Evolutionary conservation across 169 alveolate species (phyloP).

Genomic region (Cryptosporidium ryanae): DNA sequence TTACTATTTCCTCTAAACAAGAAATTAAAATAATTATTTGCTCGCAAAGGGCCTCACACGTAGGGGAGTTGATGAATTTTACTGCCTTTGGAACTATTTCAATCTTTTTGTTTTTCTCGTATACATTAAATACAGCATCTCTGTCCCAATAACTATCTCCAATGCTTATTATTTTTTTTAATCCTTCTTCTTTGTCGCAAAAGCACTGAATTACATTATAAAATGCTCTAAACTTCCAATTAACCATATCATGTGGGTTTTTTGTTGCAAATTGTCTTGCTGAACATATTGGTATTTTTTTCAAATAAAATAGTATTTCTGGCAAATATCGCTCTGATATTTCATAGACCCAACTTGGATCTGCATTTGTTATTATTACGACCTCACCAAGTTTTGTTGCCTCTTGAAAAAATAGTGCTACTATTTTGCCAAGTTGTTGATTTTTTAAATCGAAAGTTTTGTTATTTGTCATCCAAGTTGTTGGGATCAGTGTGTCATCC

Average conservation of each 20-base stretch:
- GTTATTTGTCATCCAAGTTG: conserved; percentile 66
- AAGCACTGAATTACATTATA: conserved; percentile 47
- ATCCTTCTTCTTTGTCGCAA: conserved; percentile 12
- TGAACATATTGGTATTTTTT: conserved; percentile 63
- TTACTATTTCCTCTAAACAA: conserved; percentile 25
- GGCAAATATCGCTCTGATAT: conserved; percentile 64
- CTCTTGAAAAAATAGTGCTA: conserved; percentile 23
- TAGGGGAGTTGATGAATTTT: conserved; percentile 26
- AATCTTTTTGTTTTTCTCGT: conserved; percentile 30
- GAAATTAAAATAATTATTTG: conserved; percentile 44
- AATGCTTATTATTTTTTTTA: conserved; percentile 34
- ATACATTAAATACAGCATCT: conserved; percentile 68
- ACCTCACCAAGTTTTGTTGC: conserved; percentile 57
- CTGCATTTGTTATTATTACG: conserved; percentile 75
- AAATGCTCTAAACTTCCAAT: conserved; percentile 73
- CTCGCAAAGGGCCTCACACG: conserved; percentile 36
- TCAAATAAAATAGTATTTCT: conserved; percentile 28
- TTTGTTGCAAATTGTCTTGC: conserved; percentile 58
- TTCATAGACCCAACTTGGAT: conserved; percentile 76
- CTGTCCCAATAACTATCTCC: conserved; percentile 74
- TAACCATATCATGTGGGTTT: conserved; percentile 20
- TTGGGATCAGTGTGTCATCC: conserved; percentile 76
- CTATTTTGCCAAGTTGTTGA: conserved; percentile 33
- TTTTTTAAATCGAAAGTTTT: conserved; percentile 14
- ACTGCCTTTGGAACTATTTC: conserved; percentile 56